These are phyloP conservation scores for Dalbergia cultrata DNA, from an alignment of 306 rosid genomes.

Conservation along the genomic window DNA sequence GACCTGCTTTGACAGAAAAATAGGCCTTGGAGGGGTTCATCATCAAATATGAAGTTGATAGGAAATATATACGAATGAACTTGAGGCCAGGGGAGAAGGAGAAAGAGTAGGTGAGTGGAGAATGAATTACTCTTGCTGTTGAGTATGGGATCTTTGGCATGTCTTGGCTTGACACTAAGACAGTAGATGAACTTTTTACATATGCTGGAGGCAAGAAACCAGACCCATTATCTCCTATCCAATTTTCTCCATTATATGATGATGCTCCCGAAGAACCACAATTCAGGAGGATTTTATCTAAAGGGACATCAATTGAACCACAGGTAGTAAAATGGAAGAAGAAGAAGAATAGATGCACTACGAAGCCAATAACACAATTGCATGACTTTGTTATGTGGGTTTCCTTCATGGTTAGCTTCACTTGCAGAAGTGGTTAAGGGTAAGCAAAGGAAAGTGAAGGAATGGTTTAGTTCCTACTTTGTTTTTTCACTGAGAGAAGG, in stretches of 20 bases:
- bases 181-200: slow-evolving; percentile 40
- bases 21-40: slow-evolving; percentile 35
- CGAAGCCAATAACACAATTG: not conserved
- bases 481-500: not conserved
- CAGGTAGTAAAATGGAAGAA: slow-evolving; percentile 34
- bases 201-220: slow-evolving; percentile 42
- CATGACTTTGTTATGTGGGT: not conserved
- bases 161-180: slow-evolving; percentile 18
- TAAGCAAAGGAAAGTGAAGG: not conserved
- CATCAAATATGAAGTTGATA: slow-evolving; percentile 34
- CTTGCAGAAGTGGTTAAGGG: not conserved
- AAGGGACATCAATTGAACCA: slow-evolving; percentile 35
- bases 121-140: slow-evolving; percentile 50
- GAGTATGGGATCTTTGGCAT: slow-evolving; percentile 51
- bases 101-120: slow-evolving; percentile 52
- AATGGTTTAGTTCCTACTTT: not conserved
- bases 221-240: slow-evolving; percentile 50
- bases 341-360: slow-evolving; percentile 21
- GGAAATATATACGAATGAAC: slow-evolving; percentile 65
- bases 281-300: slow-evolving; percentile 45
- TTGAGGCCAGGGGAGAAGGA: slow-evolving; percentile 55
- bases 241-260: slow-evolving; percentile 44
- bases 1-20: slow-evolving; percentile 65
- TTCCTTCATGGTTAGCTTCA: slow-evolving; percentile 38
- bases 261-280: slow-evolving; percentile 51